Evolutionary conservation across 805 yeast genomes (phyloP).

Genomic region (Wickerhamiella occidentalis): DNA sequence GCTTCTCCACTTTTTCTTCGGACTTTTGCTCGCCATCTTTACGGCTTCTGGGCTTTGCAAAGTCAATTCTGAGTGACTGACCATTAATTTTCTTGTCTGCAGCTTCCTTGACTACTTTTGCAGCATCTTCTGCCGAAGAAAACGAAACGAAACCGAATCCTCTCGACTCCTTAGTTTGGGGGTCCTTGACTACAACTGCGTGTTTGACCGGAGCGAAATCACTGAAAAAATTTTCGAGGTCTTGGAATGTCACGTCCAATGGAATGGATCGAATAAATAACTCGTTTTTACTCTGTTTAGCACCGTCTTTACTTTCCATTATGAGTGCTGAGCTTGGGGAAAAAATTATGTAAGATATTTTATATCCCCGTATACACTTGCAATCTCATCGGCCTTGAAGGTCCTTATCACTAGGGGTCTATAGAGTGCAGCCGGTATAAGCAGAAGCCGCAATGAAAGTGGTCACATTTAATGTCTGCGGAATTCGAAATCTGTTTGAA

Average conservation of each 20-base stretch:
- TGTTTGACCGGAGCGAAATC: slow-evolving; percentile 92
- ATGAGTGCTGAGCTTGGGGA: slow-evolving; percentile 1
- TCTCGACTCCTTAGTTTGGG: slow-evolving; percentile 54
- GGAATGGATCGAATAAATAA: slow-evolving; percentile 84
- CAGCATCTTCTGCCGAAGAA: slow-evolving; percentile 71
- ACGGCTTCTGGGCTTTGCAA: slow-evolving; percentile 89
- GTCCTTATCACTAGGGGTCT: too few relatives aligned
- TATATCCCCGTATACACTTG: too few relatives aligned
- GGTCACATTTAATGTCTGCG: slow-evolving; percentile 63
- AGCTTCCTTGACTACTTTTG: slow-evolving; percentile 55
- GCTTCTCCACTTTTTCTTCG: slow-evolving; percentile 41
- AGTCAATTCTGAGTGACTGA: slow-evolving; percentile 59
- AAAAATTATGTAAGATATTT: slow-evolving; percentile 15
- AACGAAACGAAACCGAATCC: slow-evolving; percentile 96
- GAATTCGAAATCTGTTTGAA: slow-evolving; percentile 63
- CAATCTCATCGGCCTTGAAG: too few relatives aligned
- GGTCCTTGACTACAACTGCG: slow-evolving; percentile 79
- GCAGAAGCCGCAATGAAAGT: neutral
- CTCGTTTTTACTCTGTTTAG: slow-evolving; percentile 19
- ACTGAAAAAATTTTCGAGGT: slow-evolving; percentile 73
- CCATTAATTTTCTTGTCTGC: slow-evolving; percentile 55
- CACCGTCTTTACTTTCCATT: slow-evolving; percentile 4
- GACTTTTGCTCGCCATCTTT: slow-evolving; percentile 21
- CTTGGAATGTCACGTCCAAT: slow-evolving; percentile 63
- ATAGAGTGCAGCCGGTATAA: neutral